Evolutionary conservation across 202 grass and related monocot genomes (phyloP), one percentile per base, ranked within the genome.

Genomic region (Dendrocalamus latiflorus): DNA sequence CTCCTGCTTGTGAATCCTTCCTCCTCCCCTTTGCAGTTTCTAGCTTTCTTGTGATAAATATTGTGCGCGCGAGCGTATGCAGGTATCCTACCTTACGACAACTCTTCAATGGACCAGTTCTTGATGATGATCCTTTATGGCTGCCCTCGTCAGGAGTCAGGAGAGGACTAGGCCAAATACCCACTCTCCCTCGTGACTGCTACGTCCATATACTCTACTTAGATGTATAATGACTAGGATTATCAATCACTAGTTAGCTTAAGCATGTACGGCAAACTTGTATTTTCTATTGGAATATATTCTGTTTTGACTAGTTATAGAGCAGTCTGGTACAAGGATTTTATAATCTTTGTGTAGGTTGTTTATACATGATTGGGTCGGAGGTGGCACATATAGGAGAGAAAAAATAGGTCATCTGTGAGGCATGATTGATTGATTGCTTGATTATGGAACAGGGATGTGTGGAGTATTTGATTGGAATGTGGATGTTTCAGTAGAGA

Each of bases 51-150:
- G 28, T 30, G 28, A 30, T 30, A 30, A 30, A 30, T 30, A 30
- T 30, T 30, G 2, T 30, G 28, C 28, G 2, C 28, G 28, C 28
- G 28, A 2, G 28, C 28, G 2, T 30, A 30, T 30, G 30, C 30
- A 30, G 30, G 30, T 30, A 30, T 30, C 30, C 30, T 30, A 3
- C 30, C 30, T 26, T 16, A 69, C 80, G 55, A 58, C 75, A 87
- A 87, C 88, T 64, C 84, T 68, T 87, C 80, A 15, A 83, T 17
- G 62, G 88, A 87, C 88, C 80, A 48, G 69, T 84, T 87, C 88
- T 55, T 6, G 62, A 33, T 28, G 87, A 59, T 47, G 48, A n/a
- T 10, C 62, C 68, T 60, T 61, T 71, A 26, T 54, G 78, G 78
- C 42, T 74, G 53, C 76, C 41, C 7, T 38, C 42, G 0, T 55